A percentile compares a stretch with the other conserved stretches of the same genome.
These are phyloP conservation scores for Leucocoprinus leucothites DNA, from an alignment of 768 basidiomycete genomes.

Conservation along the genomic window DNA sequence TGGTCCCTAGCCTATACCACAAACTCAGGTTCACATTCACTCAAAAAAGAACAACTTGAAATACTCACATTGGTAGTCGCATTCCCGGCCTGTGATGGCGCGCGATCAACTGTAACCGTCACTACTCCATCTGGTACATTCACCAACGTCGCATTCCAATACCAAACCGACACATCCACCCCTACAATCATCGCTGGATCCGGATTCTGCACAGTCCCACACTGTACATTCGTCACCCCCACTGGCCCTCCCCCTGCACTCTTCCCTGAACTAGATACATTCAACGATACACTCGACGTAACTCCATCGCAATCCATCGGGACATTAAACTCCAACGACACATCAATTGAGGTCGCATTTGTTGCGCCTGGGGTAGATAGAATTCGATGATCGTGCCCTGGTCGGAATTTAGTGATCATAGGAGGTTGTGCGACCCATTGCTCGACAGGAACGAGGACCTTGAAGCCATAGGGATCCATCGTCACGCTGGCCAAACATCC, in stretches of 20 bases:
- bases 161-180: constrained; percentile 56
- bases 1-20: constrained; percentile 60
- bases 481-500: constrained; percentile 71
- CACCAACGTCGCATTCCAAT: constrained; percentile 71
- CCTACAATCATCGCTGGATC: constrained; percentile 50
- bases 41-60: neutral
- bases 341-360: constrained; percentile 56
- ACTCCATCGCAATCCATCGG: constrained; percentile 73
- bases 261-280: constrained; percentile 66
- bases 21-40: constrained; percentile 9
- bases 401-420: constrained; percentile 72
- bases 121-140: constrained; percentile 84
- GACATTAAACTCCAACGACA: constrained; percentile 77
- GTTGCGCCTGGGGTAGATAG: constrained; percentile 40
- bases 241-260: constrained; percentile 43
- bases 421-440: constrained; percentile 75
- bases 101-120: constrained; percentile 61
- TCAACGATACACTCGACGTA: constrained; percentile 59
- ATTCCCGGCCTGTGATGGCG: constrained; percentile 35
- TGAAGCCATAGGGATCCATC: constrained; percentile 77
- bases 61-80: constrained; percentile 54
- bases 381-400: constrained; percentile 85
- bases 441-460: constrained; percentile 65
- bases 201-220: constrained; percentile 46
- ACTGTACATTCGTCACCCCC: constrained; percentile 46